phyloP scores from a whole-genome alignment of 306 rosid genomes.

The Vicia villosa region DNA sequence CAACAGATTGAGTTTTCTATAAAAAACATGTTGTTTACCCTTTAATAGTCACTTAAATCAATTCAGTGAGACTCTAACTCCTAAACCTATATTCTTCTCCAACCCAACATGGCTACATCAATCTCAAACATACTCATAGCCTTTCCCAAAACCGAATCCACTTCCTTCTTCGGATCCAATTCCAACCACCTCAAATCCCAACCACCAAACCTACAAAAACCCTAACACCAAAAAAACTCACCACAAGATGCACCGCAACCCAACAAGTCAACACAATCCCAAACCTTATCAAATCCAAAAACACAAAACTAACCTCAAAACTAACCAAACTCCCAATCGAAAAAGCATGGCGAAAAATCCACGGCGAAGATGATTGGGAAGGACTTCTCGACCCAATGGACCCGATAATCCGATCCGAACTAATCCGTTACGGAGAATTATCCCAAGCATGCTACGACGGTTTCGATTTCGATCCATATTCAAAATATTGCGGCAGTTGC shows the following conservation, averaged over 20 bases:
- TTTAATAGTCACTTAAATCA: neutral
- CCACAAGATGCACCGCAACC: neutral
- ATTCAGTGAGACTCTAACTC: neutral
- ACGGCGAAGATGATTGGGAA: conserved; percentile 71
- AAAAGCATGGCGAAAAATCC: conserved; percentile 68
- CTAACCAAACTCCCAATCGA: neutral
- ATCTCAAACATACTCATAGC: conserved; percentile 35
- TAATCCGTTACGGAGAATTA: conserved; percentile 87
- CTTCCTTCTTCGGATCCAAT: neutral
- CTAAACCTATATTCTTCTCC: neutral
- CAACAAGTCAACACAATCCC: conserved; percentile 32
- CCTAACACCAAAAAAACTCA: neutral
- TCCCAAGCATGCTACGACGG: conserved; percentile 89
- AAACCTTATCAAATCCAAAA: conserved; percentile 19
- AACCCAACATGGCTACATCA: conserved; percentile 44
- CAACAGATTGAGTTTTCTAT: neutral
- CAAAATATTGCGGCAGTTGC: conserved; percentile 84
- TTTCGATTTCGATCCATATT: conserved; percentile 78
- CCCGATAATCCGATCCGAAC: conserved; percentile 59
- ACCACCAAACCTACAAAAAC: neutral
- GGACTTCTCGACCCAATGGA: conserved; percentile 77
- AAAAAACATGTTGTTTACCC: neutral
- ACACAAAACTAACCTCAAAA: neutral
- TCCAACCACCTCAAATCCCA: conserved; percentile 1
- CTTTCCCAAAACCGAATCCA: conserved; percentile 16